Percentiles rank a stretch among this genome's conserved stretches.
These are phyloP conservation scores for Sporobolomyces roseus DNA, from an alignment of 768 basidiomycete genomes.

Conservation along the genomic window DNA sequence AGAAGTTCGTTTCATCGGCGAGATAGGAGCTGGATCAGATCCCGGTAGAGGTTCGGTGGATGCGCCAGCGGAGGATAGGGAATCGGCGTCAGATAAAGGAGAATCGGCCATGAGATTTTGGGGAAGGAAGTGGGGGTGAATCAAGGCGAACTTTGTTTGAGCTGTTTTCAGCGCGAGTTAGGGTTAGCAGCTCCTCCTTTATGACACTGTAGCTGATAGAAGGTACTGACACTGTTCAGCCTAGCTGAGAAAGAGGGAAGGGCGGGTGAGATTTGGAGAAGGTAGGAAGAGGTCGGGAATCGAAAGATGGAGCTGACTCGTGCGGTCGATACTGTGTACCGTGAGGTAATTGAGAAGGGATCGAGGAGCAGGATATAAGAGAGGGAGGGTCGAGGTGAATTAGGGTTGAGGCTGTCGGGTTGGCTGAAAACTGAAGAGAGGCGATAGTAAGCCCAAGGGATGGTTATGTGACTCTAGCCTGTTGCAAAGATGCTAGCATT, in stretches of 20 bases:
- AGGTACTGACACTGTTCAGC: too few relatives aligned
- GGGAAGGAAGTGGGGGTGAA: background rate
- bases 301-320: background rate
- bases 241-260: background rate
- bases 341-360: background rate
- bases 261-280: background rate
- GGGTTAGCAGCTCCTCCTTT: too few relatives aligned
- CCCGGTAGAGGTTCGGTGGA: constrained; percentile 38
- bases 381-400: background rate
- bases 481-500: too few relatives aligned
- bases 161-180: too few relatives aligned
- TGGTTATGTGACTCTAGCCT: background rate
- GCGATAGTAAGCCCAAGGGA: background rate
- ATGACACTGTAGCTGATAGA: too few relatives aligned
- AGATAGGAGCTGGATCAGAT: constrained; percentile 16
- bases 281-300: background rate
- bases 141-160: too few relatives aligned
- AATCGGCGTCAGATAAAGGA: constrained; percentile 35
- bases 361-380: too few relatives aligned
- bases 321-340: background rate
- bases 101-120: constrained; percentile 23
- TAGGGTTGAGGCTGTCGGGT: background rate
- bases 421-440: background rate
- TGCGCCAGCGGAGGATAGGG: constrained; percentile 37
- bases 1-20: constrained; percentile 1